phyloP scores from a whole-genome alignment of 1,284 basidiomycete genomes.

The Athelia psychrophila region DNA sequence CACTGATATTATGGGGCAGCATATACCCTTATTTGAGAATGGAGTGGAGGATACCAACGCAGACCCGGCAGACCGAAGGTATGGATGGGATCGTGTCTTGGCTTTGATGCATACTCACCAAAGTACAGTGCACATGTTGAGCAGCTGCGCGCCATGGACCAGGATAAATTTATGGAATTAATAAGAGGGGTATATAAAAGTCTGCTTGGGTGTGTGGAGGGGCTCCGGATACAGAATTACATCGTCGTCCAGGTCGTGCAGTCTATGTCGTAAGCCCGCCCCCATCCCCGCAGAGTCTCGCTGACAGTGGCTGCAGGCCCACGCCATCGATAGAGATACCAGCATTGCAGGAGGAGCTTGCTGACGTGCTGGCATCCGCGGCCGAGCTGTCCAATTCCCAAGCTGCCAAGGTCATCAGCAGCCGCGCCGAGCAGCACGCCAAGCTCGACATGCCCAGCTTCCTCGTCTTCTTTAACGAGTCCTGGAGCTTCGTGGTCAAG shows the following conservation, averaged over 20 bases:
- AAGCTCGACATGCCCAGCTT: constrained; percentile 74
- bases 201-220: constrained; percentile 70
- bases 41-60: constrained; percentile 47
- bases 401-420: constrained; percentile 73
- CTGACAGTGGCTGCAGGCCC: constrained; percentile 13
- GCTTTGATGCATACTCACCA: constrained; percentile 11
- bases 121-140: constrained; percentile 42
- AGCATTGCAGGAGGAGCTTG: constrained; percentile 54
- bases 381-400: constrained; percentile 85
- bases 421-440: constrained; percentile 79
- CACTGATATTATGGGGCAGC: constrained; percentile 31
- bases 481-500: constrained; percentile 87
- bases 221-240: constrained; percentile 64
- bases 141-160: constrained; percentile 66
- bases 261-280: constrained; percentile 37
- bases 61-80: constrained; percentile 33
- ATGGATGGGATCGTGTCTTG: constrained; percentile 13
- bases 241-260: constrained; percentile 64
- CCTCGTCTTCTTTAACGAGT: constrained; percentile 77
- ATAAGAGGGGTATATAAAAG: constrained; percentile 63
- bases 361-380: constrained; percentile 76
- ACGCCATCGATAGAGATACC: constrained; percentile 36
- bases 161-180: constrained; percentile 66
- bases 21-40: constrained; percentile 55
- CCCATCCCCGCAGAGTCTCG: constrained; percentile 7